Evolutionary conservation across 441 rosid genomes (phyloP), one percentile per base, ranked within the genome.

Genomic region (Corymbia citriodora): DNA sequence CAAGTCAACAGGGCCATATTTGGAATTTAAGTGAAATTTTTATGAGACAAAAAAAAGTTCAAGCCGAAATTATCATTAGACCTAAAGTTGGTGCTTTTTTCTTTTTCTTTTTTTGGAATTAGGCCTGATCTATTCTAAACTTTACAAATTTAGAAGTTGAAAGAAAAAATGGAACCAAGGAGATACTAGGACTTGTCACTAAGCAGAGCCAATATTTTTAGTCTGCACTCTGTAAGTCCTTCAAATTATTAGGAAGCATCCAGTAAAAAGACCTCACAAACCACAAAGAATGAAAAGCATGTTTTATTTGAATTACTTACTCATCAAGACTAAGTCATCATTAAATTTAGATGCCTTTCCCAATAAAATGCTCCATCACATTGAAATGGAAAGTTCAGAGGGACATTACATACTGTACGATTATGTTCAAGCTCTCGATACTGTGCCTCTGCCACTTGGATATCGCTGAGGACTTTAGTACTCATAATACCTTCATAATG

Each of bases 401-500:
- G 87, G 40, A 63, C 79, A 87, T 83, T 88, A 88, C 91, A 85
- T 91, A 98, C 99, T 96, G 93, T 94, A 29, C 96, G 97, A 49
- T 90, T 93, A 59, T 81, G 93, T 93, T 95, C 94, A 92, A 98
- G 97, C 90, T 94, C 94, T 92, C 18, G 92, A 91, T 93, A 92
- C 82, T 90, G 91, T 90, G 93, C 94, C 95, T 97, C 98, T 19
- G 99, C 98, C 81, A 81, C 93, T 91, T 96, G 92, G 89, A 98
- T 96, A 91, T 93, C 96, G 88, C 93, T 94, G 72, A 96, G 94
- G 93, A 98, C 99, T 94, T 95, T 97, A 88, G 89, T 94, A 74
- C 92, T 91, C 99, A 97, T 98, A 89, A 97, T 82, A 87, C 93
- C 91, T 95, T 97, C 98, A 92, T 98, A 98, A 94, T 97, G 97